Evolutionary conservation across 441 rosid species (phyloP).

Genomic region (Pelargonium australe): DNA sequence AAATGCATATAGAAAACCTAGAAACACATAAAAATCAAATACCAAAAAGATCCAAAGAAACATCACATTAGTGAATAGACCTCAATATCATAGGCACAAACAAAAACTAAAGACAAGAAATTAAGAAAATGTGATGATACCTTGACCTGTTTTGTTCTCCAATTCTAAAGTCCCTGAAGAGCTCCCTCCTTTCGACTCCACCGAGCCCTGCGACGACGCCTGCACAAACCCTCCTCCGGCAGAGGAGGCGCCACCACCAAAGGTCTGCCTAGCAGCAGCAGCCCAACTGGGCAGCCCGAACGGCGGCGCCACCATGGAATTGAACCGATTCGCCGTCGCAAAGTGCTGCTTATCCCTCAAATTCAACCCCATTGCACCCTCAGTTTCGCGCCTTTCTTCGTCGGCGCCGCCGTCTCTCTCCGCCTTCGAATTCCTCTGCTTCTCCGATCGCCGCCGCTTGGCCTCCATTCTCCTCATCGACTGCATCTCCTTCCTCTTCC

Average conservation of each 20-base stretch:
- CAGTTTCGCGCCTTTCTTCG: neutral
- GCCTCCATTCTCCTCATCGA: constrained; percentile 71
- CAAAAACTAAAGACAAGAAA: too few species aligned
- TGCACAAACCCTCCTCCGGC: neutral
- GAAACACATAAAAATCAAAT: too few species aligned
- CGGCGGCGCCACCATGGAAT: neutral
- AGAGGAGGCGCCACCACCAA: constrained; percentile 6
- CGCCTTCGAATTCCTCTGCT: constrained; percentile 38
- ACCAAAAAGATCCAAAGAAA: too few species aligned
- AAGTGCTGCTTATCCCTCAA: constrained; percentile 4
- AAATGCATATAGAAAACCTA: too few species aligned
- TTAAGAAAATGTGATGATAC: constrained; percentile 17
- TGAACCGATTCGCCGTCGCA: neutral
- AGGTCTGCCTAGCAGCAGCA: constrained; percentile 9
- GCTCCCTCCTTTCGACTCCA: constrained; percentile 44
- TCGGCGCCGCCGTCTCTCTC: neutral
- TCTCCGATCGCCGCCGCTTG: constrained; percentile 73
- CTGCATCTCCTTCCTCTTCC: constrained; percentile 76
- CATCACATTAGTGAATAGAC: too few species aligned
- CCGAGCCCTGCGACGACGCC: constrained; percentile 31
- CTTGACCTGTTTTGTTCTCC: constrained; percentile 38
- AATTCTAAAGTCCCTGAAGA: constrained; percentile 41
- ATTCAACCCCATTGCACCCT: neutral
- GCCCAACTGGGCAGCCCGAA: neutral
- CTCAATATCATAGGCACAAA: too few species aligned